Evolutionary conservation across 441 rosid species (phyloP).

Genomic region (Iberis amara): DNA sequence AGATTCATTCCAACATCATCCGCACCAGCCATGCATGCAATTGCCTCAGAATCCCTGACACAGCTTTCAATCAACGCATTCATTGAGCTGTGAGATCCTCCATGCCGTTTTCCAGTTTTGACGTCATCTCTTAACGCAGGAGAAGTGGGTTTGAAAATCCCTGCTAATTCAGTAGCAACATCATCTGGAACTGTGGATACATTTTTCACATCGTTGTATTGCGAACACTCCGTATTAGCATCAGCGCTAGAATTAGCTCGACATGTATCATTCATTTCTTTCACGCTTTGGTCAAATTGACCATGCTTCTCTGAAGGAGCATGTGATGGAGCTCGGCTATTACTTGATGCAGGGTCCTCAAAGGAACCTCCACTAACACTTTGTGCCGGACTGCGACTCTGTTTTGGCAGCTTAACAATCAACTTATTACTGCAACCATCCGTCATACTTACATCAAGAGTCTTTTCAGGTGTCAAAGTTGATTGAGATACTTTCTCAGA

Average conservation of each 20-base stretch:
- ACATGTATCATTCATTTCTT: conserved; percentile 44
- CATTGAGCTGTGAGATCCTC: conserved; percentile 65
- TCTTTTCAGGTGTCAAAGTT: conserved; percentile 42
- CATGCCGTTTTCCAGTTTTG: conserved; percentile 47
- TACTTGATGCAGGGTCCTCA: conserved; percentile 55
- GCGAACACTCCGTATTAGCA: conserved; percentile 53
- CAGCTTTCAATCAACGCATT: conserved; percentile 92
- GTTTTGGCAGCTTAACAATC: conserved; percentile 67
- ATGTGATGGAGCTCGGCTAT: conserved; percentile 65
- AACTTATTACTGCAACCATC: conserved; percentile 63
- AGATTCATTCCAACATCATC: conserved; percentile 96
- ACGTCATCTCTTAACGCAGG: conserved; percentile 43
- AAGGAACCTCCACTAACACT: conserved; percentile 61
- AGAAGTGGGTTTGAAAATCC: conserved; percentile 39
- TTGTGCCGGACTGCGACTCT: conserved; percentile 70
- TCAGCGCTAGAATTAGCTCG: conserved; percentile 39
- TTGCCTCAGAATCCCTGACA: conserved; percentile 58
- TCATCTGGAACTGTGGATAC: conserved; percentile 44
- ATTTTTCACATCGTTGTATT: conserved; percentile 59
- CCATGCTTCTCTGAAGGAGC: conserved; percentile 57
- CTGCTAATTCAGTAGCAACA: conserved; percentile 42
- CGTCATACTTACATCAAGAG: conserved; percentile 39
- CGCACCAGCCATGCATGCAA: conserved; percentile 42
- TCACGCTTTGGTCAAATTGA: conserved; percentile 42
- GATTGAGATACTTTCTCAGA: conserved; percentile 56